Evolutionary conservation across 768 basidiomycete species (phyloP).

Genomic region (Auriscalpium orientale): DNA sequence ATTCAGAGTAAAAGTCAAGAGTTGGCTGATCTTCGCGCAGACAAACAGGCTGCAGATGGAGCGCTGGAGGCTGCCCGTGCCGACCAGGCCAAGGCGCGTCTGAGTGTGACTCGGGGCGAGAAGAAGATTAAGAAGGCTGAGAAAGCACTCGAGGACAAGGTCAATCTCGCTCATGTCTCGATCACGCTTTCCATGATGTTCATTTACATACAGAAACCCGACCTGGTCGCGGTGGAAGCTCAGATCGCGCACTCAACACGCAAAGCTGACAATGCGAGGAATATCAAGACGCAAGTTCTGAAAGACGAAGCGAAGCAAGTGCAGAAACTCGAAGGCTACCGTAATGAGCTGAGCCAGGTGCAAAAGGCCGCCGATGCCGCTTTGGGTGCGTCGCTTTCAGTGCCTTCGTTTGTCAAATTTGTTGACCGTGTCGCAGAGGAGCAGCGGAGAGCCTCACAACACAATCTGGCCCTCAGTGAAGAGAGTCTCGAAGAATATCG

Average conservation of each 20-base stretch:
- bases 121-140: constrained; percentile 86
- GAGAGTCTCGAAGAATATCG: constrained; percentile 86
- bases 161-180: constrained; percentile 31
- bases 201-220: constrained; percentile 54
- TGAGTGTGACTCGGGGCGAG: constrained; percentile 75
- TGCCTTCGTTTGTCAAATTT: neutral
- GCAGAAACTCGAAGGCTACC: constrained; percentile 45
- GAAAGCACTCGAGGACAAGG: constrained; percentile 81
- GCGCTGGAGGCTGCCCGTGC: constrained; percentile 67
- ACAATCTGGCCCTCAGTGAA: constrained; percentile 72
- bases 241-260: constrained; percentile 82
- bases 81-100: constrained; percentile 72
- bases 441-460: constrained; percentile 61
- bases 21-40: constrained; percentile 57
- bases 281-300: constrained; percentile 52
- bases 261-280: constrained; percentile 65
- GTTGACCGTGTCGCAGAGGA: constrained; percentile 44
- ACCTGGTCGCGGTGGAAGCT: constrained; percentile 74
- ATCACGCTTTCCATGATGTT: neutral
- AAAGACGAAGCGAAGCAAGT: constrained; percentile 49
- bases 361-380: constrained; percentile 67
- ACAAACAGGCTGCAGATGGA: constrained; percentile 64
- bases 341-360: constrained; percentile 60
- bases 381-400: constrained; percentile 45
- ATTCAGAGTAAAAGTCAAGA: constrained; percentile 71